Evolutionary conservation across 371 early-diverging fungal species (phyloP), one percentile per base, ranked within the genome.

Genomic region (Syncephalastrum contaminatum): DNA sequence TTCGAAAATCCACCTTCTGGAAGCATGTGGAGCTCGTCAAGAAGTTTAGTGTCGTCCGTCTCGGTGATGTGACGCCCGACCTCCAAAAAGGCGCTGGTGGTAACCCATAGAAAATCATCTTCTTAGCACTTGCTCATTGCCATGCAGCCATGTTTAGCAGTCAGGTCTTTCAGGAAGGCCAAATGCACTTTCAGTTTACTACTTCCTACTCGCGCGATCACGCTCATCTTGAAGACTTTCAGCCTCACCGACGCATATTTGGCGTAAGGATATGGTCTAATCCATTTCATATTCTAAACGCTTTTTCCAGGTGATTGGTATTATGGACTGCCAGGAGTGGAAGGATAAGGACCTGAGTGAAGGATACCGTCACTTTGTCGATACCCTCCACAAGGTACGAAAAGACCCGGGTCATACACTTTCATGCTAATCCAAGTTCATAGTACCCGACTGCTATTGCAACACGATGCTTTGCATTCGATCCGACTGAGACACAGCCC

Each of bases 251-350:
- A 42, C 87, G 88, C 39, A 74, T 91, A 40, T 84, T 91, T 74
- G 92, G 89, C 60, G 89, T 89, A 77, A 49, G 75, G 24, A 14
- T 45, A 15, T 13, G 12, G 1, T 43, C 42, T 52, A 4, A 8
- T 18, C 15, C 18, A 43, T 19, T 20, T 19, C 41, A 20, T 42
- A 22, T 21, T 27, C 12, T 60, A 30, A 30, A 30, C 36, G 36
- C 36, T 30, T 0, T 30, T 2, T 30, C 36, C 36, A 88, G 90
- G 88, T 90, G 19, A 86, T 90, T 72, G 92, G 91, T 44, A 89
- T 91, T 44, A 87, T 89, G 87, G 85, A 90, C 62, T 91, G 93
- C 64, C 80, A 82, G 62, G 88, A 89, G 59, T 87, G 83, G 82
- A 73, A 82, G 39, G 76, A 79, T 42, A 75, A 73, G 42, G 77